Percentiles rank a stretch among this genome's conserved stretches.
These are phyloP conservation scores for Gonapodya prolifera DNA, from an alignment of 192 early-diverging fungal species.

Conservation along the genomic window DNA sequence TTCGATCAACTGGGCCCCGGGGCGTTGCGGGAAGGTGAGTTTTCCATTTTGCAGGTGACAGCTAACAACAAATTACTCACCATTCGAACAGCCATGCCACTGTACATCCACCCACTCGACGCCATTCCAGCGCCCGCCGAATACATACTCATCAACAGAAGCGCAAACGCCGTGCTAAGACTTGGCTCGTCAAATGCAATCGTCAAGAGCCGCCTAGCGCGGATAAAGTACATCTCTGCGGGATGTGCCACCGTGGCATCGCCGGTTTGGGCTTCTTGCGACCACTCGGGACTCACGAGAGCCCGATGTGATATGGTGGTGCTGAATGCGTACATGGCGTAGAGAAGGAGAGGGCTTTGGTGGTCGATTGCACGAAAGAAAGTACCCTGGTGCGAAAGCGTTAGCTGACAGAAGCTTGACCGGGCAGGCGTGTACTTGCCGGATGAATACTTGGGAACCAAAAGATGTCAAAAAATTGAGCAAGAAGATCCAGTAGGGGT, in stretches of 20 bases:
- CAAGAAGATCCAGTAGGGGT: background rate
- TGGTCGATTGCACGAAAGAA: background rate
- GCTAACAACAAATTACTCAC: background rate
- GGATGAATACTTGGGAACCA: background rate
- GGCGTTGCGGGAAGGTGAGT: background rate
- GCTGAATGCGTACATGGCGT: background rate
- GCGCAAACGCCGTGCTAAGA: background rate
- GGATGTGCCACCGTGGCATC: background rate
- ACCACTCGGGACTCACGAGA: background rate
- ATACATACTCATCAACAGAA: background rate
- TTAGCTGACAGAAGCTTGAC: background rate
- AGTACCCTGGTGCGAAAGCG: background rate
- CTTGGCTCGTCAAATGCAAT: constrained; percentile 3
- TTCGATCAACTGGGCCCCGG: background rate
- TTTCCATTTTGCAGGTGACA: background rate
- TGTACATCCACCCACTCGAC: background rate
- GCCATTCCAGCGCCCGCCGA: background rate
- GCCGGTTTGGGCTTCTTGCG: background rate
- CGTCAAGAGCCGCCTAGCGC: background rate
- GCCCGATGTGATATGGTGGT: background rate
- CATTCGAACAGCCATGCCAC: background rate
- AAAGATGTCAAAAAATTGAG: background rate
- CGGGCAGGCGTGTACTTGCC: background rate
- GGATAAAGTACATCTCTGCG: background rate
- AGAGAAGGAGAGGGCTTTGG: background rate